Percentiles rank a stretch among this genome's conserved stretches.
Evolutionary conservation across 1,139 yeast species (phyloP).

Genomic region (Pichia sp.): DNA sequence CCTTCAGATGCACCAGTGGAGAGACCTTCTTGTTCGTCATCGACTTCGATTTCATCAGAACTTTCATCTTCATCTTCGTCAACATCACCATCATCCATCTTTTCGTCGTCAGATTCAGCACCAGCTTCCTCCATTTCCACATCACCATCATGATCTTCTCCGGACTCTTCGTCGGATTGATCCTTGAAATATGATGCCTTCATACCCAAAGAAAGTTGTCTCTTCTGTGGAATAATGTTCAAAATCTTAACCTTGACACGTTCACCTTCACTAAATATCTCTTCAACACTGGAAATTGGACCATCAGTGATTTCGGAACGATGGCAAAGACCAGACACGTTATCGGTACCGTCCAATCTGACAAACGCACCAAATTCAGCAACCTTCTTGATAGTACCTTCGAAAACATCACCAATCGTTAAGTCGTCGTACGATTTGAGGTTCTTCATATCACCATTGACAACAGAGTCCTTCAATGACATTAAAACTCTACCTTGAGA

Average conservation of each 20-base stretch:
- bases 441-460: constrained; percentile 56
- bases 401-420: constrained; percentile 59
- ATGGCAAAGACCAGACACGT: constrained; percentile 84
- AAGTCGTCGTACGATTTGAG: constrained; percentile 60
- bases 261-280: constrained; percentile 81
- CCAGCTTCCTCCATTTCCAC: too few species aligned
- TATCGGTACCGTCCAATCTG: constrained; percentile 64
- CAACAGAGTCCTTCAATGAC: constrained; percentile 77
- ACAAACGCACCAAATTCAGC: constrained; percentile 92
- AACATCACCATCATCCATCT: constrained; percentile 17
- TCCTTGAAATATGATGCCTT: constrained; percentile 78
- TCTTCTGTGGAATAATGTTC: constrained; percentile 54
- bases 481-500: constrained; percentile 61
- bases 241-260: constrained; percentile 79
- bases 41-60: constrained; percentile 23
- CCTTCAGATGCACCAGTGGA: constrained; percentile 26
- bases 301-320: constrained; percentile 77
- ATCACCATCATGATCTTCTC: too few species aligned
- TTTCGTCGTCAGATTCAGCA: constrained; percentile 13
- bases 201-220: constrained; percentile 81
- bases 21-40: constrained; percentile 18
- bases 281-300: constrained; percentile 39
- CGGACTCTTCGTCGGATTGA: constrained; percentile 29
- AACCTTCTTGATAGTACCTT: constrained; percentile 73
- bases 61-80: constrained; percentile 16